These are phyloP conservation scores for Priceomyces melissophilus DNA, from an alignment of 805 yeast genomes.

Conservation along the genomic window DNA sequence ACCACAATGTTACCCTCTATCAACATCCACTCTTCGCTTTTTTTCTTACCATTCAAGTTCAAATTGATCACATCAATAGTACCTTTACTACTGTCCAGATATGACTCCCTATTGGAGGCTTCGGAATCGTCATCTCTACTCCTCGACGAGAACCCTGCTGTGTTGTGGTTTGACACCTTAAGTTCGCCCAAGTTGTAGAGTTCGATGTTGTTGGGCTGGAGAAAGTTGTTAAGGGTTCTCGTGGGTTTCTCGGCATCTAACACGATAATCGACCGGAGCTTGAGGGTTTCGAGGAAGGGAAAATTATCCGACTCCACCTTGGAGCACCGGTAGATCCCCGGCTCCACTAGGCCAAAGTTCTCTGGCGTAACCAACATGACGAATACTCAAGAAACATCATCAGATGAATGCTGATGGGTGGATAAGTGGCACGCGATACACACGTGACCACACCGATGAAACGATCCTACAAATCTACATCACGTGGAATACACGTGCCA, in stretches of 20 bases:
- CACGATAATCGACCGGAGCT: constrained; percentile 63
- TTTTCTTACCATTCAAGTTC: constrained; percentile 16
- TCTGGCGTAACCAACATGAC: constrained; percentile 88
- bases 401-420: not conserved
- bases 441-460: not conserved
- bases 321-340: constrained; percentile 78
- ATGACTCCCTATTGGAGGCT: constrained; percentile 9
- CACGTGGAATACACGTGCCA: not conserved
- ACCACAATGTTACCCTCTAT: constrained; percentile 63
- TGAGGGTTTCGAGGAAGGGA: constrained; percentile 73
- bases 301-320: constrained; percentile 71
- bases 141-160: constrained; percentile 18
- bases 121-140: constrained; percentile 17
- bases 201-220: constrained; percentile 53
- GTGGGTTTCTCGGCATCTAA: constrained; percentile 87
- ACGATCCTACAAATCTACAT: not conserved
- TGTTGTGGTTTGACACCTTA: constrained; percentile 36
- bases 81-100: not conserved
- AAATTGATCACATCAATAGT: constrained; percentile 24
- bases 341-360: constrained; percentile 87
- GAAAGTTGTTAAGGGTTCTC: constrained; percentile 61
- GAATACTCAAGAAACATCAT: not conserved
- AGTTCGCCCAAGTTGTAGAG: constrained; percentile 46
- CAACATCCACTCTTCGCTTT: constrained; percentile 70
- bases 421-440: not conserved